Percentiles rank a stretch among this genome's conserved stretches.
phyloP scores from a whole-genome alignment of 2,329 filamentous ascomycete species.

The Hypoxylon sp. region DNA sequence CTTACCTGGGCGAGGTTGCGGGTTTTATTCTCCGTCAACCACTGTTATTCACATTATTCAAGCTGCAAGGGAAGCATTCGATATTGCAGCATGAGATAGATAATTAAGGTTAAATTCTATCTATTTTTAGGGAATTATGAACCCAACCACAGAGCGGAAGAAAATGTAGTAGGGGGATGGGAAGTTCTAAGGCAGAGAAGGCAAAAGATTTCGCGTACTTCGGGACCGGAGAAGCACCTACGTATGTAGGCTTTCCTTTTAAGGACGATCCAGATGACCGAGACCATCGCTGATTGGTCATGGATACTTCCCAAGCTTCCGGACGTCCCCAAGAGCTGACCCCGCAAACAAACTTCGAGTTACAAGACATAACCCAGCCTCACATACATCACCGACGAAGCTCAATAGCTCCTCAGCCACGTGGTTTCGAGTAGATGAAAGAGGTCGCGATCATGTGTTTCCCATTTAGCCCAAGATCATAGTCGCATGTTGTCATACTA shows the following conservation, averaged over 20 bases:
- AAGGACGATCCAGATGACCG: conserved; percentile 17
- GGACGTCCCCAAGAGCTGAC: conserved; percentile 44
- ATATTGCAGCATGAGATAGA: conserved; percentile 22
- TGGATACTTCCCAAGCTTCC: conserved; percentile 29
- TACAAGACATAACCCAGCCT: conserved; percentile 27
- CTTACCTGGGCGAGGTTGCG: conserved; percentile 7
- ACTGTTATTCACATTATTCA: neutral
- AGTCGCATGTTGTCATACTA: conserved; percentile 25
- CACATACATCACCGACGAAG: conserved; percentile 35
- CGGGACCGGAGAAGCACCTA: conserved; percentile 32
- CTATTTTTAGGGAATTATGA: conserved; percentile 27
- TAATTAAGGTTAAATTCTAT: conserved; percentile 28
- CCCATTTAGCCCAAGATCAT: conserved; percentile 5
- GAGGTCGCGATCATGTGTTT: conserved; percentile 1
- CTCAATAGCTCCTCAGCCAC: conserved; percentile 32
- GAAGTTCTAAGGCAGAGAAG: conserved; percentile 6
- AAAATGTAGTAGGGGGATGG: neutral
- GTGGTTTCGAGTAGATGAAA: conserved; percentile 25
- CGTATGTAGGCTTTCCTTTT: conserved; percentile 17
- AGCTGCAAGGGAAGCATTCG: neutral
- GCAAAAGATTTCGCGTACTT: conserved; percentile 18
- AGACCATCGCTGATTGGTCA: conserved; percentile 36
- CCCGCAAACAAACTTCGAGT: conserved; percentile 36
- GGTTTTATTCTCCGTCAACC: conserved; percentile 26
- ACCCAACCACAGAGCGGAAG: neutral